Base-by-base conservation (phyloP, 2,329 filamentous ascomycete species). In the Pleurostoma richardsiae region DNA sequence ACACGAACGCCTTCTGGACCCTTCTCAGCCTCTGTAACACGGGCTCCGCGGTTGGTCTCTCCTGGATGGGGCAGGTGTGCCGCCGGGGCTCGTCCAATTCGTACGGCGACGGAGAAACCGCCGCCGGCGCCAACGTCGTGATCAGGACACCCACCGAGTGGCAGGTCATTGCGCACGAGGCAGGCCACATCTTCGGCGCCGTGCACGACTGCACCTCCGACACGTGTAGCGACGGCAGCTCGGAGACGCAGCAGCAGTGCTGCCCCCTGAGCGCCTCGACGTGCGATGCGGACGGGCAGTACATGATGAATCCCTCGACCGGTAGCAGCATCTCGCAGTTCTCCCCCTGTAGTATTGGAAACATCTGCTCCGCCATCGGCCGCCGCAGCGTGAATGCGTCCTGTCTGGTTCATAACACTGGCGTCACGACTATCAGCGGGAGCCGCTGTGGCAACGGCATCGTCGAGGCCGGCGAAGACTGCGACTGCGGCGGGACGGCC, bases 221-320 rank as follows among this genome's bases (percentile, higher is more conserved):
- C 39, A 47, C 41, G 28, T 54, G 52, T 42, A 40, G 26, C 19
- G 6, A 36, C 29, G 49, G 46, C 39, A 41, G 30, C 4, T 39
- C 38, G 5, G 19, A 19, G 19, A 19, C 19, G 19, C 42, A 44
- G 7, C 27, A 31, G 7, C 44, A 42, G 30, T 96, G 90, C 63
- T 96, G 90, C 56, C 91, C 89, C 0, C 69, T 94, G 4, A 85
- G 74, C 55, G 59, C 70, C 5, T 64, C 51, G 30, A 75, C 69
- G 0, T 96, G 90, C 61, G 73, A 91, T 64, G 90, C 90, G 10
- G 71, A 74, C 36, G 83, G 80, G n/a, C 66, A 75, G 49, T 96
- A 80, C 67, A 90, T 96, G 64, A 96, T 96, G 90, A 96, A 96
- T 61, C 91, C 90, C 0, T 90, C 86, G 6, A 90, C 90, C 1